Base-by-base conservation (phyloP, 177 flowering plant species). In the Vitis hybrid region DNA sequence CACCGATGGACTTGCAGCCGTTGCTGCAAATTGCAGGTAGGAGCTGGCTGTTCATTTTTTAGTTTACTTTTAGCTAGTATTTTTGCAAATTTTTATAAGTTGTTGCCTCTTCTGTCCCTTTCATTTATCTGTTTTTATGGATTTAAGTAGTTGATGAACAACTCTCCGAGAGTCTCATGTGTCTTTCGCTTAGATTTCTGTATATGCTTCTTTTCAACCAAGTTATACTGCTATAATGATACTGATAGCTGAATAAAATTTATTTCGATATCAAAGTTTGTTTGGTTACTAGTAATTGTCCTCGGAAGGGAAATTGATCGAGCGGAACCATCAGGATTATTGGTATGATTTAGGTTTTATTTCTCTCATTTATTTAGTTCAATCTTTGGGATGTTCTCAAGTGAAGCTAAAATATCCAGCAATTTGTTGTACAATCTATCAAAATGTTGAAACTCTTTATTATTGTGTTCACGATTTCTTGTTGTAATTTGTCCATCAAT, bases 11-110 rank as follows among this genome's bases (percentile, higher is more conserved):
- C 87, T 94, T 3, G 94, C 94, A 14, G 86, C 97, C 61, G 77
- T 94, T n/a, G 98, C 97, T 58, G 78, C 94, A 41, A 87, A 92
- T 81, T 94, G 98, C 81, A 90, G 90, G 98, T 94, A 72, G 67
- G 70, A 9, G 3, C 27, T 3, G 46, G 5, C 46, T 35, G 46
- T 35, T 2, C 1, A 35, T 5, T 35, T 35, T 35, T 35, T 3
- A 7, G 46, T 35, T 35, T 35, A 5, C 46, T 5, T 15, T 32
- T 68, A 7, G 24, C 48, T 5, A 35, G 46, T 35, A 35, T 32
- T 13, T 20, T 65, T 9, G 10, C 32, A 15, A 49, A n/a, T 49
- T 55, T 63, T 49, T 53, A 3, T 13, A 6, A 1, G 32, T 63
- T 63, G n/a, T 7, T 35, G 46, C 46, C 8, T 35, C 46, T 35